Base-by-base conservation (phyloP, 176 grass and related monocot genomes). In the Aegilops speltoides region DNA sequence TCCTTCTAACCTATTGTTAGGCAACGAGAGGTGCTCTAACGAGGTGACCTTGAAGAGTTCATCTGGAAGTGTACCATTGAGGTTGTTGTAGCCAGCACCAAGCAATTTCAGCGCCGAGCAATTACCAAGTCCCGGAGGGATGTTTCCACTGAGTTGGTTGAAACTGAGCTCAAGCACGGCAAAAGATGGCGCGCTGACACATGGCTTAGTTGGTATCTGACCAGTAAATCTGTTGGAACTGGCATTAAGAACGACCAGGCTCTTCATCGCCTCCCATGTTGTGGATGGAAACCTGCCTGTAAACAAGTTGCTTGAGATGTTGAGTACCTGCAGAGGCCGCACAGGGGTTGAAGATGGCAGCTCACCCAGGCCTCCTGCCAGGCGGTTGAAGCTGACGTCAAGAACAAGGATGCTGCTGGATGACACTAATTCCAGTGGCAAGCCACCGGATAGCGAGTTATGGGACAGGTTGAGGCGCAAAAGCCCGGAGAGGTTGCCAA, bases 281-380 rank as follows among this genome's bases (percentile, higher is more conserved):
- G 41, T 13, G 12, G 68, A 69, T 61, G 90, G 86, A 22, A 91
- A 88, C 2, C 4, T 2, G 3, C 81, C 86, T 32, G 76, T 62
- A 66, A 91, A 71, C n/a, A 61, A 76, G 71, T 91, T 91, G 86
- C 82, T 91, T 11, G 86, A 91, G 43, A 91, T 68, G 36, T 91
- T 88, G 2, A 91, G 54, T 48, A 88, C 82, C 68, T 85, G 57
- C 64, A 91, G 71, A 29, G 78, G 82, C 3, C 4, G 28, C 13
- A 0, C 11, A 19, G 41, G 22, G 2, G 28, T 28, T 50, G 46
- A 22, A 59, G 33, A 59, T 57, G 38, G 13, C 37, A 82, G 79
- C 31, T 77, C 84, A 5, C 34, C 23, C 10, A 90, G 37, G 29
- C 22, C 65, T 8, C 78, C 86, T 0, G 4, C 54, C 10, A 91